Conservation (phyloP, 805 yeast genomes). For the Kazachstania viticola region DNA sequence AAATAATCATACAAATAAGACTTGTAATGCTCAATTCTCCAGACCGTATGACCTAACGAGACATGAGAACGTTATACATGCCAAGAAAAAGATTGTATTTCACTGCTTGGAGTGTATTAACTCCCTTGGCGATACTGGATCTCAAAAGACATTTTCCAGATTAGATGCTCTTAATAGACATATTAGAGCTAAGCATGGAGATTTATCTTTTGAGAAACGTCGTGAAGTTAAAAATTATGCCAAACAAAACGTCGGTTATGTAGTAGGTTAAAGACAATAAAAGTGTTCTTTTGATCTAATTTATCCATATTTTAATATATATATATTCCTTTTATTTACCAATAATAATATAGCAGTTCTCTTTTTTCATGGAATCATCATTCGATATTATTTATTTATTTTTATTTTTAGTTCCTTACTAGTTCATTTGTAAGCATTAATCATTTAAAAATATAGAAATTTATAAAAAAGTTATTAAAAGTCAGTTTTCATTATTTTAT, state of each 20-base stretch:
- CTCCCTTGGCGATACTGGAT: conserved; percentile 29
- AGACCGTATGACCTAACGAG: conserved; percentile 89
- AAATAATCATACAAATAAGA: conserved; percentile 15
- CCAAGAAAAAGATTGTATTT: conserved; percentile 70
- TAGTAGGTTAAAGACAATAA: too few species aligned
- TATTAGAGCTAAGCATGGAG: conserved; percentile 77
- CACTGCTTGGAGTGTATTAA: conserved; percentile 71
- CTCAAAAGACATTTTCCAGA: conserved; percentile 74
- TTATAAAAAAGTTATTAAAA: too few species aligned
- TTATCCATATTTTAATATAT: too few species aligned
- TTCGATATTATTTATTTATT: too few species aligned
- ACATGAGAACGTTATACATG: conserved; percentile 93
- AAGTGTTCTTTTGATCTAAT: too few species aligned
- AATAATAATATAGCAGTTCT: too few species aligned
- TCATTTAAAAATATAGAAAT: too few species aligned
- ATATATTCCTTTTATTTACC: too few species aligned
- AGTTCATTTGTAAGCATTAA: too few species aligned
- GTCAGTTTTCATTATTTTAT: too few species aligned
- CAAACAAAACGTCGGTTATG: conserved; percentile 60
- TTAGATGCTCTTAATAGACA: conserved; percentile 92
- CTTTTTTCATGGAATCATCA: too few species aligned
- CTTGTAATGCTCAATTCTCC: conserved; percentile 46
- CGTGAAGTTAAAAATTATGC: conserved; percentile 60
- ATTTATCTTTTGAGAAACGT: conserved; percentile 39
- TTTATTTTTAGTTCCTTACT: too few species aligned